Base-by-base conservation (phyloP, 1,139 yeast species). In the Geotrichum australiense region DNA sequence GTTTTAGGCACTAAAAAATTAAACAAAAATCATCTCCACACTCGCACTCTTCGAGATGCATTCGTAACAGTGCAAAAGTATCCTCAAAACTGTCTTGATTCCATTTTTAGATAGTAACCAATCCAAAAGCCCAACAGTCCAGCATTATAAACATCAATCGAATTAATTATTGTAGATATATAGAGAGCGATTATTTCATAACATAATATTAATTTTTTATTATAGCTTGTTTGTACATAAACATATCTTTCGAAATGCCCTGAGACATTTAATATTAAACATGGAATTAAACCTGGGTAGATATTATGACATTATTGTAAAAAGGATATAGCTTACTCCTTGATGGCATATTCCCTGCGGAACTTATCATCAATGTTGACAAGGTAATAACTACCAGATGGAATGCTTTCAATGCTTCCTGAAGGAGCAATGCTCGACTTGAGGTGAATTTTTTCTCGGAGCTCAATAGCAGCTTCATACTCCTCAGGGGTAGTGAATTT, bases 401-500 rank as follows among this genome's bases (percentile, higher is more conserved):
- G 71, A 55, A 93, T 68, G 58, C 74, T 69, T 20, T 84, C 95
- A 53, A 78, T 69, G 32, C 80, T 69, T 42, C 98, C 97, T 47
- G 71, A 63, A 52, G 98, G 98, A 61, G 71, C 69, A 71, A 75
- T 82, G 52, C 70, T 66, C 66, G 87, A 86, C 66, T 85, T 76
- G 62, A 86, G 71, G 59, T 86, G 95, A 31, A 91, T 84, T 59
- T 78, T 74, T 70, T 93, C 98, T 70, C 99, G 86, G 53, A 84
- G 73, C 33, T 69, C 82, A 55, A 91, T 76, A 37, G 93, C 91
- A 37, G 70, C 77, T 60, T 89, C 82, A 68, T 85, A 93, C 58
- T 82, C 78, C 56, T 72, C 73, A 47, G 98, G 98, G 40, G 91
- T 61, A 57, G 74, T 75, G 49, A 71, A 66, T 50, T 57, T 62